phyloP scores from a whole-genome alignment of 768 basidiomycete species.

The Solioccasus polychromus region DNA sequence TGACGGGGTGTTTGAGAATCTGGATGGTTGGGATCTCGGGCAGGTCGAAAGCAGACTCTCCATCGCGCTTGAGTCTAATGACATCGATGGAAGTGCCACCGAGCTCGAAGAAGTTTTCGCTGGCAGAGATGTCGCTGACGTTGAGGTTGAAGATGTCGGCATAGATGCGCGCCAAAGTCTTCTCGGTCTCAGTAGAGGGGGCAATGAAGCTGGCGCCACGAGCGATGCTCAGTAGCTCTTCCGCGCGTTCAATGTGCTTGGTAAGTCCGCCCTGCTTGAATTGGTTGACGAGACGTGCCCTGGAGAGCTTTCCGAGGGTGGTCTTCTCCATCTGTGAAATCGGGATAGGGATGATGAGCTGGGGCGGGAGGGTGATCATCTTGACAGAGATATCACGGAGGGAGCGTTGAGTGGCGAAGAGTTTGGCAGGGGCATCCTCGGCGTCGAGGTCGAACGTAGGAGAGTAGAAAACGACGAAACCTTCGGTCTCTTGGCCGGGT shows the following conservation, averaged over 20 bases:
- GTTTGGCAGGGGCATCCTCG: constrained; percentile 24
- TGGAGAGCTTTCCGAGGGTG: constrained; percentile 45
- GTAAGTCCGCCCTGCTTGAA: constrained; percentile 36
- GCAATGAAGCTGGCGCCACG: constrained; percentile 22
- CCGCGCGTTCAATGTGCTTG: constrained; percentile 27
- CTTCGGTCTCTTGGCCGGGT: too few relatives aligned
- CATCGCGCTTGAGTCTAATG: constrained; percentile 29
- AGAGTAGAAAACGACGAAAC: too few relatives aligned
- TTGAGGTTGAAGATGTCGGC: constrained; percentile 31
- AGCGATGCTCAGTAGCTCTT: constrained; percentile 22
- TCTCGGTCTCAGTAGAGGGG: constrained; percentile 26
- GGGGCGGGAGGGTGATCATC: constrained; percentile 35
- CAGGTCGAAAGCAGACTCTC: constrained; percentile 26
- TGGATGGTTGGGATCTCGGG: constrained; percentile 39
- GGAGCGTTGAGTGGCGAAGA: constrained; percentile 29
- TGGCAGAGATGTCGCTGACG: constrained; percentile 20
- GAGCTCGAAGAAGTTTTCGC: constrained; percentile 41
- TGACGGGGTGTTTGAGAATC: constrained; percentile 34
- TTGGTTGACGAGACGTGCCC: constrained; percentile 33
- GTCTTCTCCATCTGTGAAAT: constrained; percentile 38
- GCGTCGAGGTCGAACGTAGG: constrained; percentile 20
- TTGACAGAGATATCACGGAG: constrained; percentile 30
- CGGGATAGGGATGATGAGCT: constrained; percentile 38
- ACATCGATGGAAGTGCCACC: constrained; percentile 42
- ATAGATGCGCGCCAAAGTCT: constrained; percentile 29